phyloP scores from a whole-genome alignment of 2,329 filamentous ascomycete genomes.

The Rosellinia necatrix region DNA sequence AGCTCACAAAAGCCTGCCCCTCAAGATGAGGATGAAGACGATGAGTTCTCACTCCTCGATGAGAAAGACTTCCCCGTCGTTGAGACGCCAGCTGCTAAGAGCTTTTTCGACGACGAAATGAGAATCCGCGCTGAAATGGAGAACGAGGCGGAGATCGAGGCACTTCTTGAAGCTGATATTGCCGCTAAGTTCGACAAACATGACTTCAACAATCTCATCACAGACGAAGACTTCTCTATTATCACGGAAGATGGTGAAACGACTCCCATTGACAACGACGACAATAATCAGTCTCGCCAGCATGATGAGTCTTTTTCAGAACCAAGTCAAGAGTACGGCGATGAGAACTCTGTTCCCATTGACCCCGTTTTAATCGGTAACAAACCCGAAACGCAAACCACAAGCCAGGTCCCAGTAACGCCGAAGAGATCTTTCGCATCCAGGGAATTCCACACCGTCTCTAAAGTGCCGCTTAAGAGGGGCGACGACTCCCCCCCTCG shows the following conservation, averaged over 20 bases:
- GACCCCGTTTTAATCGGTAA: slow-evolving; percentile 51
- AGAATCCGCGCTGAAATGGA: slow-evolving; percentile 44
- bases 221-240: slow-evolving; percentile 61
- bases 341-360: slow-evolving; percentile 66
- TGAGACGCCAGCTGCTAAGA: slow-evolving; percentile 48
- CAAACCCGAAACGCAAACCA: slow-evolving; percentile 22
- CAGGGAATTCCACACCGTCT: slow-evolving; percentile 72
- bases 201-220: slow-evolving; percentile 54
- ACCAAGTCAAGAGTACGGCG: slow-evolving; percentile 67
- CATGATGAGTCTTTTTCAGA: slow-evolving; percentile 55
- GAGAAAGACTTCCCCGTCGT: slow-evolving; percentile 31
- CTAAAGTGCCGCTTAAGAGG: slow-evolving; percentile 75
- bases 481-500: slow-evolving; percentile 62
- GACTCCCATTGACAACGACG: slow-evolving; percentile 56
- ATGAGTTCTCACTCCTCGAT: slow-evolving; percentile 36
- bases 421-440: slow-evolving; percentile 55
- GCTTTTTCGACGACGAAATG: slow-evolving; percentile 69
- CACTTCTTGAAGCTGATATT: slow-evolving; percentile 38
- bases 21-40: slow-evolving; percentile 30
- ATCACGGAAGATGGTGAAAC: slow-evolving; percentile 64
- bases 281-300: slow-evolving; percentile 42
- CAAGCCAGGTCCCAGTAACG: slow-evolving; percentile 53
- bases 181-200: slow-evolving; percentile 47
- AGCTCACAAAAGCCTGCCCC: slow-evolving; percentile 35
- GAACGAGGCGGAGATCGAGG: slow-evolving; percentile 38